Conservation (phyloP, 352 stramenopile species). For the Phytophthora gonapodyides region DNA sequence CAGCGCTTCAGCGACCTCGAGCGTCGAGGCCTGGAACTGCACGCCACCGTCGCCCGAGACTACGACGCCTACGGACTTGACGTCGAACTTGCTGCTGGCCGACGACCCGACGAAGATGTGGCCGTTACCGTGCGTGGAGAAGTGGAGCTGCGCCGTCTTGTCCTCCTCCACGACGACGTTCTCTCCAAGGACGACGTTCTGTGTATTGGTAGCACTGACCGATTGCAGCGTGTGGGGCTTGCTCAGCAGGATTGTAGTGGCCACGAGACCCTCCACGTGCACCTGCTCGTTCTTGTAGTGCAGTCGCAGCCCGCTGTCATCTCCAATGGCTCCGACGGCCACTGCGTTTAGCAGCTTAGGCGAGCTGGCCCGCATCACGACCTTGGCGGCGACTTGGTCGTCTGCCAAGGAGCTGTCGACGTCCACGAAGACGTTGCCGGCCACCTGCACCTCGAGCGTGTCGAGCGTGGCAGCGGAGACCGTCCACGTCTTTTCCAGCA, state of each 20-base stretch:
- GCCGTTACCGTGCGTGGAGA: slow-evolving; percentile 29
- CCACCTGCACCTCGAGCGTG: slow-evolving; percentile 34
- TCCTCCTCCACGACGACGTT: slow-evolving; percentile 39
- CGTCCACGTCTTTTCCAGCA: slow-evolving; percentile 44
- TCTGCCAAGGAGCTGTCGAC: slow-evolving; percentile 32
- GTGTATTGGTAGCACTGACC: slow-evolving; percentile 13
- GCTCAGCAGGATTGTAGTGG: slow-evolving; percentile 39
- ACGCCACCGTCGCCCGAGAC: slow-evolving; percentile 35
- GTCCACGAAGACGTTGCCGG: slow-evolving; percentile 50
- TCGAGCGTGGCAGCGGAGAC: slow-evolving; percentile 27
- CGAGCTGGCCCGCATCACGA: slow-evolving; percentile 37
- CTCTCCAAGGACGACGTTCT: slow-evolving; percentile 38
- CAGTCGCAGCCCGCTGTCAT: slow-evolving; percentile 32
- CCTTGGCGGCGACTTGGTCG: slow-evolving; percentile 25
- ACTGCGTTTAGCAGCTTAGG: slow-evolving; percentile 33
- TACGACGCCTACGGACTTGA: slow-evolving; percentile 16
- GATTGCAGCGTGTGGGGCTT: slow-evolving; percentile 27
- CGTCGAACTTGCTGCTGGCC: slow-evolving; percentile 11
- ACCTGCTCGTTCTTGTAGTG: slow-evolving; percentile 51
- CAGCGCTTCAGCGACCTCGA: slow-evolving; percentile 32
- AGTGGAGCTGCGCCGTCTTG: slow-evolving; percentile 23
- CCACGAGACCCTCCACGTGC: slow-evolving; percentile 35
- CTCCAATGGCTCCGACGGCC: slow-evolving; percentile 24
- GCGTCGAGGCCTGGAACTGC: slow-evolving; percentile 28
- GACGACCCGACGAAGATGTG: slow-evolving; percentile 20